These are phyloP conservation scores for Arthrobotrys conoides DNA, from an alignment of 2,329 filamentous ascomycete genomes.

Conservation along the genomic window DNA sequence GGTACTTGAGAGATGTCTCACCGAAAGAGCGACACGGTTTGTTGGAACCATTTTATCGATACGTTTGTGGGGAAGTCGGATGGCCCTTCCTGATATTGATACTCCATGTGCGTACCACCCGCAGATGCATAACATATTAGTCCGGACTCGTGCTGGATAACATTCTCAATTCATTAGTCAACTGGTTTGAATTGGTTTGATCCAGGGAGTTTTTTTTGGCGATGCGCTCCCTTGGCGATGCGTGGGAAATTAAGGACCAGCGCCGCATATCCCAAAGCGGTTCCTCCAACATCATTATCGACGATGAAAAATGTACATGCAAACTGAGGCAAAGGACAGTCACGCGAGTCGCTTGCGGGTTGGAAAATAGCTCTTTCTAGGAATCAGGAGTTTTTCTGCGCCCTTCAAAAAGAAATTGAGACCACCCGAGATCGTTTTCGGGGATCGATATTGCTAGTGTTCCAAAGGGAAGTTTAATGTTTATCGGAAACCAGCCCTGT, in stretches of 20 bases:
- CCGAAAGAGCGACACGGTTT: slow-evolving; percentile 14
- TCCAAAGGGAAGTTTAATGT: slow-evolving; percentile 43
- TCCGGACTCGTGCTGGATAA: neutral
- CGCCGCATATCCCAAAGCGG: slow-evolving; percentile 54
- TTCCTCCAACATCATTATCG: slow-evolving; percentile 45
- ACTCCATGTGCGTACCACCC: slow-evolving; percentile 19
- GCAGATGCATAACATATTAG: slow-evolving; percentile 32
- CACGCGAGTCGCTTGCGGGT: slow-evolving; percentile 53
- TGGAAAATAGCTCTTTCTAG: slow-evolving; percentile 17
- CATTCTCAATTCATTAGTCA: slow-evolving; percentile 16
- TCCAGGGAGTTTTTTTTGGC: slow-evolving; percentile 24
- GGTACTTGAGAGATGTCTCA: neutral
- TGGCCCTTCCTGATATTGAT: slow-evolving; percentile 21
- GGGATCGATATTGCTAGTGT: slow-evolving; percentile 11
- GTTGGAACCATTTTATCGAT: slow-evolving; percentile 32
- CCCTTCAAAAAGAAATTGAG: slow-evolving; percentile 26
- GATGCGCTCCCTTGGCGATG: slow-evolving; percentile 25
- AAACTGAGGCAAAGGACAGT: slow-evolving; percentile 25
- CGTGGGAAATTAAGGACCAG: slow-evolving; percentile 60
- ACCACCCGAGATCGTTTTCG: slow-evolving; percentile 38
- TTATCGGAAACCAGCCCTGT: slow-evolving; percentile 26
- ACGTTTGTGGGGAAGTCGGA: slow-evolving; percentile 24
- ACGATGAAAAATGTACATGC: slow-evolving; percentile 11
- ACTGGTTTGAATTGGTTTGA: slow-evolving; percentile 1
- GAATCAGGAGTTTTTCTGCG: slow-evolving; percentile 4